Evolutionary conservation across 768 basidiomycete genomes (phyloP).

Genomic region (Lenzites betulinus): DNA sequence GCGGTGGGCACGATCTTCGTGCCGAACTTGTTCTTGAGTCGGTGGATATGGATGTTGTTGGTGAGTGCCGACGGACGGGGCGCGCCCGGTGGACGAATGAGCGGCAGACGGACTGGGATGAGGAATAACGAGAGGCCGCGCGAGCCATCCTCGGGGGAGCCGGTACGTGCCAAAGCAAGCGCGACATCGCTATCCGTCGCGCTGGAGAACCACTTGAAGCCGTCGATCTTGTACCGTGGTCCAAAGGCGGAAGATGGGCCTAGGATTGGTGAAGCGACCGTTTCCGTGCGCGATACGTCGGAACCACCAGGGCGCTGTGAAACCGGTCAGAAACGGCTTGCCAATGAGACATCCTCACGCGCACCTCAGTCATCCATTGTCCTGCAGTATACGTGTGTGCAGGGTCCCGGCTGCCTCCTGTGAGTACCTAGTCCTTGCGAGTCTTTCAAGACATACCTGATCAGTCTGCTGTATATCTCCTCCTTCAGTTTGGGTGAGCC

Average conservation of each 20-base stretch:
- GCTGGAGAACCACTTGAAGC: slow-evolving; percentile 85
- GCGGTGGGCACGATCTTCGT: slow-evolving; percentile 76
- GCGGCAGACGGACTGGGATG: slow-evolving; percentile 59
- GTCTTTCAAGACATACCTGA: slow-evolving; percentile 44
- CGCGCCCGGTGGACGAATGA: slow-evolving; percentile 44
- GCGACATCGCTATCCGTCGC: slow-evolving; percentile 77
- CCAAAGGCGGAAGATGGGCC: slow-evolving; percentile 42
- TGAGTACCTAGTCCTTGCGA: not conserved
- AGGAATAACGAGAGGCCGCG: slow-evolving; percentile 74
- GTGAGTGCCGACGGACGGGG: slow-evolving; percentile 48
- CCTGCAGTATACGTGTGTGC: slow-evolving; percentile 66
- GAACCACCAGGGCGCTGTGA: slow-evolving; percentile 68
- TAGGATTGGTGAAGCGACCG: slow-evolving; percentile 48
- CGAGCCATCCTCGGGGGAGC: slow-evolving; percentile 54
- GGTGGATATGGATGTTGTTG: slow-evolving; percentile 70
- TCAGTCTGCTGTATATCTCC: slow-evolving; percentile 58
- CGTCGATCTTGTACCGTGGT: slow-evolving; percentile 57
- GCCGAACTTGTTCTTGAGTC: slow-evolving; percentile 79
- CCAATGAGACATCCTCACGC: not conserved
- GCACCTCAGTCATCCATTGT: slow-evolving; percentile 84
- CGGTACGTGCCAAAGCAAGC: slow-evolving; percentile 74
- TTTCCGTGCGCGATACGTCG: slow-evolving; percentile 75
- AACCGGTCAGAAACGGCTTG: not conserved
- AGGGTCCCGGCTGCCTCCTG: slow-evolving; percentile 56
- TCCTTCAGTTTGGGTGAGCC: slow-evolving; percentile 62